These are phyloP conservation scores for Globisporangium cystogenes DNA, from an alignment of 352 stramenopile genomes.

Conservation along the genomic window DNA sequence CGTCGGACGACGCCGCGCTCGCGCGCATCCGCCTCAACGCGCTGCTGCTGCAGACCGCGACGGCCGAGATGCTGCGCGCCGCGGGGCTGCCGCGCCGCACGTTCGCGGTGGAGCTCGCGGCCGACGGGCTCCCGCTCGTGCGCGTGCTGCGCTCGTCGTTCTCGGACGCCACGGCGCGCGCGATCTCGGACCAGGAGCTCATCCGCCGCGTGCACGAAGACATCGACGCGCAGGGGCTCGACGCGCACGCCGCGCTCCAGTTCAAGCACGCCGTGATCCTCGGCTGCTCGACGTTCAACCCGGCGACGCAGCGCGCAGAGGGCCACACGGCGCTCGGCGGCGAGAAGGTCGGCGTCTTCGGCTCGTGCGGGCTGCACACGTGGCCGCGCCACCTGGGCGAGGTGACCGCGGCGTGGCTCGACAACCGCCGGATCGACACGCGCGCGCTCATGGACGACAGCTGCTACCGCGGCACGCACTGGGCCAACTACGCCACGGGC, in stretches of 20 bases:
- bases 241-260: constrained; percentile 21
- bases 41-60: constrained; percentile 49
- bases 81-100: constrained; percentile 33
- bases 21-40: constrained; percentile 50
- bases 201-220: constrained; percentile 46
- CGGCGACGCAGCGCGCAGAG: constrained; percentile 34
- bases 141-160: constrained; percentile 52
- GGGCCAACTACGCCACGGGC: constrained; percentile 59
- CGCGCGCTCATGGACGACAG: constrained; percentile 50
- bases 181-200: constrained; percentile 54
- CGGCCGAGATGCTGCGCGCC: constrained; percentile 42
- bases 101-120: constrained; percentile 47
- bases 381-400: constrained; percentile 48
- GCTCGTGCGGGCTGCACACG: constrained; percentile 58
- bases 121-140: constrained; percentile 42
- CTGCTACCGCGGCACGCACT: constrained; percentile 47
- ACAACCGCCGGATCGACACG: constrained; percentile 54
- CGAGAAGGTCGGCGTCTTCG: constrained; percentile 54
- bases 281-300: constrained; percentile 59
- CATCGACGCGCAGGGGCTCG: constrained; percentile 30
- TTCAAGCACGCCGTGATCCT: constrained; percentile 74
- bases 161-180: constrained; percentile 34
- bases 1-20: constrained; percentile 43
- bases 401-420: constrained; percentile 40
- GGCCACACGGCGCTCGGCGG: constrained; percentile 57